These are phyloP conservation scores for Senna siamea DNA, from an alignment of 306 rosid species.

Conservation along the genomic window DNA sequence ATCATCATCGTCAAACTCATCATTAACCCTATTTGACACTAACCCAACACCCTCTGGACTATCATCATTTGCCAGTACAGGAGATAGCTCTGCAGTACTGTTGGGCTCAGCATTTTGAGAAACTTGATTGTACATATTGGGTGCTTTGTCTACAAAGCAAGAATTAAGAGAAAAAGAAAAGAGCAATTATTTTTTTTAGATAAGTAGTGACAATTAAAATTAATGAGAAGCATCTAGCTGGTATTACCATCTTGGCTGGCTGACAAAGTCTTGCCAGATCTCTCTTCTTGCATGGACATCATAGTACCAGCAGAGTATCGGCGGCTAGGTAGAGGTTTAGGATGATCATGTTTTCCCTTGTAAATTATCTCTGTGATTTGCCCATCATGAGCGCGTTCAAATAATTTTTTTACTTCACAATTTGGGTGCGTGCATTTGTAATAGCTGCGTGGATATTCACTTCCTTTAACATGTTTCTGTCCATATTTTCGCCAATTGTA, in stretches of 20 bases:
- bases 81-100: slow-evolving; percentile 64
- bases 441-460: slow-evolving; percentile 99
- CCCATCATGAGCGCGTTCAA: slow-evolving; percentile 93
- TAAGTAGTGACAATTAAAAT: slow-evolving; percentile 6
- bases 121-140: slow-evolving; percentile 54
- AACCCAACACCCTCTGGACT: slow-evolving; percentile 63
- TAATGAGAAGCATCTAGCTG: slow-evolving; percentile 37
- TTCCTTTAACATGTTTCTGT: slow-evolving; percentile 93
- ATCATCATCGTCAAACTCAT: slow-evolving; percentile 86
- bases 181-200: slow-evolving; percentile 17
- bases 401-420: slow-evolving; percentile 97
- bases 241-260: slow-evolving; percentile 75
- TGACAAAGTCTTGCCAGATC: slow-evolving; percentile 66
- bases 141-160: slow-evolving; percentile 61
- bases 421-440: slow-evolving; percentile 97
- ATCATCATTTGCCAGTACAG: slow-evolving; percentile 58
- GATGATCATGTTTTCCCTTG: slow-evolving; percentile 96
- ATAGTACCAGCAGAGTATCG: slow-evolving; percentile 67
- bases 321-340: slow-evolving; percentile 93
- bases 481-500: slow-evolving; percentile 98
- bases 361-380: slow-evolving; percentile 93
- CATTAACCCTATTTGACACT: slow-evolving; percentile 52
- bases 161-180: slow-evolving; percentile 33
- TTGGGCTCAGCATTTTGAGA: slow-evolving; percentile 58
- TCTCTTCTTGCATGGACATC: slow-evolving; percentile 64